Conservation (phyloP, 192 early-diverging fungal genomes). For the Rhizoclosmatium sp. region DNA sequence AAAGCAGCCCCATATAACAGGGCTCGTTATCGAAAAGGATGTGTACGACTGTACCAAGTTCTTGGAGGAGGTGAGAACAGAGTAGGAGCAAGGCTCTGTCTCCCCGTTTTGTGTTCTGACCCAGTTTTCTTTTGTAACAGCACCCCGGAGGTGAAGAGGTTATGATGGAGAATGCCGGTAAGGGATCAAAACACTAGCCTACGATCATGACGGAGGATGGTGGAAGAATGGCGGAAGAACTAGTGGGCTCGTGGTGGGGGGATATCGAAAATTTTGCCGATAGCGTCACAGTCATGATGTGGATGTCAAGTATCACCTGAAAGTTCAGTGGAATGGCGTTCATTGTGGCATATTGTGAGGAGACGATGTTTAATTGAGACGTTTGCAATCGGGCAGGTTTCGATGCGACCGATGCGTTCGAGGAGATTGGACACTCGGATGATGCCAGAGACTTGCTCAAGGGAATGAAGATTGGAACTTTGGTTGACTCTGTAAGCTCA, state of each 20-base stretch:
- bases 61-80: conserved; percentile 50
- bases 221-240: neutral
- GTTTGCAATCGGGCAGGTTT: conserved; percentile 41
- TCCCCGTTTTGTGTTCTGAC: neutral
- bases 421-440: conserved; percentile 96
- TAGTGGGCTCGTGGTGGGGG: too few relatives aligned
- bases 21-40: conserved; percentile 62
- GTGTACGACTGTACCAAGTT: conserved; percentile 63
- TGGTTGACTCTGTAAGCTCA: conserved; percentile 43
- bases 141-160: conserved; percentile 99
- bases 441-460: conserved; percentile 90
- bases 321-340: too few relatives aligned
- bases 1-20: neutral
- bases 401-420: conserved; percentile 93
- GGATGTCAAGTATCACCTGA: neutral
- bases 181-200: neutral
- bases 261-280: neutral
- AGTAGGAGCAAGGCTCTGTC: neutral
- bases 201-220: neutral
- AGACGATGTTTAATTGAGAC: neutral
- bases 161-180: conserved; percentile 87
- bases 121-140: conserved; percentile 49
- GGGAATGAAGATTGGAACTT: conserved; percentile 76
- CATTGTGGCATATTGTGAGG: neutral
- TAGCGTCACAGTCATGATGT: neutral